These are phyloP conservation scores for Waitea zeae DNA, from an alignment of 1,284 basidiomycete genomes.

Conservation along the genomic window DNA sequence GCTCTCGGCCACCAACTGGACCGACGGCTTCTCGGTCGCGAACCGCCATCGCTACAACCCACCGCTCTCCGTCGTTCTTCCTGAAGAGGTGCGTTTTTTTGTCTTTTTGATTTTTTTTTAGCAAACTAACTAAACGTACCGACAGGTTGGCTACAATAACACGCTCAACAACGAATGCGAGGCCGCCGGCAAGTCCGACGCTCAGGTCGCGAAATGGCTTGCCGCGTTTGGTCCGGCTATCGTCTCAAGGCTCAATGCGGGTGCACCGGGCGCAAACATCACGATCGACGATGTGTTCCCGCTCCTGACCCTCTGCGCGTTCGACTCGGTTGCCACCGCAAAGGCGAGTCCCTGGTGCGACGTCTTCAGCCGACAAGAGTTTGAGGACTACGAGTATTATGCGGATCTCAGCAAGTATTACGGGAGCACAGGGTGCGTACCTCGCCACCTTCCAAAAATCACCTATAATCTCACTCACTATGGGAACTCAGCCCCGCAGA, in stretches of 20 bases:
- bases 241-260: slow-evolving; percentile 39
- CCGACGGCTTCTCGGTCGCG: slow-evolving; percentile 31
- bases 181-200: slow-evolving; percentile 27
- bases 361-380: slow-evolving; percentile 43
- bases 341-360: slow-evolving; percentile 51
- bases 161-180: slow-evolving; percentile 61
- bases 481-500: slow-evolving; percentile 36
- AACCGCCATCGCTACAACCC: slow-evolving; percentile 14
- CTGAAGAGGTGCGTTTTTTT: slow-evolving; percentile 24
- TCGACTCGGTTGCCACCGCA: slow-evolving; percentile 44
- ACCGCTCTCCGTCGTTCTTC: slow-evolving; percentile 31
- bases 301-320: slow-evolving; percentile 63
- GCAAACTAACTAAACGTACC: too few relatives aligned
- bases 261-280: slow-evolving; percentile 46
- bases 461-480: background rate
- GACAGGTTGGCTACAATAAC: too few relatives aligned
- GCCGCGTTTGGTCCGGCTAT: slow-evolving; percentile 36
- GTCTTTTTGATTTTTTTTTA: background rate
- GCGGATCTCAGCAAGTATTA: slow-evolving; percentile 70
- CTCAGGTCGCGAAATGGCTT: slow-evolving; percentile 33
- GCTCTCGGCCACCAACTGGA: slow-evolving; percentile 55
- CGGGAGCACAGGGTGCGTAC: slow-evolving; percentile 36
- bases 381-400: slow-evolving; percentile 36
- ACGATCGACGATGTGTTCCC: slow-evolving; percentile 34
- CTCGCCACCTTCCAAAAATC: background rate